phyloP scores from a whole-genome alignment of 164 flowering plant genomes.

The Kingdonia uniflora region DNA sequence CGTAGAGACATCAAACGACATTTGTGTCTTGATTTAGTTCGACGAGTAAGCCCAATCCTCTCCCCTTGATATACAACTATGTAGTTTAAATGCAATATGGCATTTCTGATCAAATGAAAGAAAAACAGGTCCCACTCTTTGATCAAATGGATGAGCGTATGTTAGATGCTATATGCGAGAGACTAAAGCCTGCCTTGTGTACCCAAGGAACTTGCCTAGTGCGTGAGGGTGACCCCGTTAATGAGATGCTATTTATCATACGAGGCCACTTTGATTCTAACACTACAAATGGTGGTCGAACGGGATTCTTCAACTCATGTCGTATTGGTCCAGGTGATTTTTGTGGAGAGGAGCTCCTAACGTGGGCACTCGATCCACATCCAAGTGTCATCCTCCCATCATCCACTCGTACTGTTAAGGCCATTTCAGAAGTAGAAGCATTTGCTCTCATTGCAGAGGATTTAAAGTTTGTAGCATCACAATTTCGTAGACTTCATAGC shows the following conservation, averaged over 20 bases:
- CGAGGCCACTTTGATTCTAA: conserved; percentile 81
- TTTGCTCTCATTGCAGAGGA: conserved; percentile 81
- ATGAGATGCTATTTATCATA: conserved; percentile 86
- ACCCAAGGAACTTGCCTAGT: conserved; percentile 67
- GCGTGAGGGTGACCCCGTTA: conserved; percentile 89
- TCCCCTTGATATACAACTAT: too few species aligned
- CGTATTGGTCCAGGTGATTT: conserved; percentile 79
- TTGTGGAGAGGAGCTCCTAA: conserved; percentile 90
- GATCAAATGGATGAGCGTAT: conserved; percentile 90
- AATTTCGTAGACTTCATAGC: conserved; percentile 74
- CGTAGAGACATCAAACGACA: conserved; percentile 90
- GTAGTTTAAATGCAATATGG: not conserved
- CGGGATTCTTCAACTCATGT: conserved; percentile 88
- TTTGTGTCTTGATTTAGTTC: conserved; percentile 81
- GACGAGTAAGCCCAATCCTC: conserved; percentile 42
- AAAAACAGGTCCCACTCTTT: conserved; percentile 69
- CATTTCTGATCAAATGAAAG: not conserved
- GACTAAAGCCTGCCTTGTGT: conserved; percentile 76
- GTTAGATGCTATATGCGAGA: conserved; percentile 90
- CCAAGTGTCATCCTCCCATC: conserved; percentile 58
- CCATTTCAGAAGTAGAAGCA: conserved; percentile 80
- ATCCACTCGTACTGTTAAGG: conserved; percentile 76
- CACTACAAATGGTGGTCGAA: conserved; percentile 90
- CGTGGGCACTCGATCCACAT: conserved; percentile 89
- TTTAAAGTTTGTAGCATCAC: conserved; percentile 75